Evolutionary conservation across 2,329 filamentous ascomycete genomes (phyloP).

Genomic region (Penicillium sp.): DNA sequence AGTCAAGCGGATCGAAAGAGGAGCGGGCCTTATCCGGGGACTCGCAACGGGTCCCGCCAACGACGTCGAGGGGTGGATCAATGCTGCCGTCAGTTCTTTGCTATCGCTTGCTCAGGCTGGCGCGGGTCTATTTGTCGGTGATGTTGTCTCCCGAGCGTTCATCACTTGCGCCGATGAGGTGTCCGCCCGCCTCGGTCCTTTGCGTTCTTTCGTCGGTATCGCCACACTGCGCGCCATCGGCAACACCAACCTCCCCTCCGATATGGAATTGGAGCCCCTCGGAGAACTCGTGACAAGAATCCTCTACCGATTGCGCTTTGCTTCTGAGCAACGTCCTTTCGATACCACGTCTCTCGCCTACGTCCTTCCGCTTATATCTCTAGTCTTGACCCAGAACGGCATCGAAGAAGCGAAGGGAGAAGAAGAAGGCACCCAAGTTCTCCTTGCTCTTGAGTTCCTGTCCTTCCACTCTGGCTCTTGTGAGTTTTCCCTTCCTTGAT

Average conservation of each 20-base stretch:
- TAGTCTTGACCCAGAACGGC: conserved; percentile 76
- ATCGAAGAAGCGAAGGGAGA: conserved; percentile 65
- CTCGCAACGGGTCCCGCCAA: conserved; percentile 86
- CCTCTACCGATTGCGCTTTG: conserved; percentile 84
- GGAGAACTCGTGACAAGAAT: conserved; percentile 80
- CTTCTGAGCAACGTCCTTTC: conserved; percentile 90
- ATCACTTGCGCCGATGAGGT: conserved; percentile 75
- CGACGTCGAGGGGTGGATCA: conserved; percentile 85
- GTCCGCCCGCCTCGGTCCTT: conserved; percentile 69
- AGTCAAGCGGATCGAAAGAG: conserved; percentile 72
- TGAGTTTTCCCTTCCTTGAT: conserved; percentile 28
- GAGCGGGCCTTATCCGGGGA: conserved; percentile 79
- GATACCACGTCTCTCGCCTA: conserved; percentile 87
- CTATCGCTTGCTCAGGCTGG: conserved; percentile 71
- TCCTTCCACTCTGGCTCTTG: conserved; percentile 84
- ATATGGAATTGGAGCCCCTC: conserved; percentile 75
- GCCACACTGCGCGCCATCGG: conserved; percentile 80
- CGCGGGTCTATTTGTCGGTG: conserved; percentile 76
- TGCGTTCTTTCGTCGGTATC: conserved; percentile 81
- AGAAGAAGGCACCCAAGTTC: conserved; percentile 83
- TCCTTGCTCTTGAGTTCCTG: conserved; percentile 84
- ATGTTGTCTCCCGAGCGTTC: conserved; percentile 74
- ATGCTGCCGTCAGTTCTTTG: conserved; percentile 71
- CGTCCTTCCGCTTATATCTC: conserved; percentile 75
- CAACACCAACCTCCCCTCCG: conserved; percentile 68